A percentile compares a stretch with the other conserved stretches of the same genome.
Evolutionary conservation across 352 stramenopile species (phyloP).

Genomic region (Elongisporangium prolatum): DNA sequence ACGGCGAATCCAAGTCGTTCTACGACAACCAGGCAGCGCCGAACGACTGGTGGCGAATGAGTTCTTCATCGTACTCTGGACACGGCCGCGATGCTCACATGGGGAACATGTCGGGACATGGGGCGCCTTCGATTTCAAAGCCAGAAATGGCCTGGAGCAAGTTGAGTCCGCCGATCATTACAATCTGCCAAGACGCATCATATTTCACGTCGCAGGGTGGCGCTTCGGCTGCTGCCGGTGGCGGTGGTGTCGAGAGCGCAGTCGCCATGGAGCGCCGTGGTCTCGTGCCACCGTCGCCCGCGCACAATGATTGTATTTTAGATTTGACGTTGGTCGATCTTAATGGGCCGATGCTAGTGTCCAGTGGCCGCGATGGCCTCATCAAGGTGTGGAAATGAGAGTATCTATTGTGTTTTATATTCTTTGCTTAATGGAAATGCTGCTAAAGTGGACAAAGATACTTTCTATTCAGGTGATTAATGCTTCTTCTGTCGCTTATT

Average conservation of each 20-base stretch:
- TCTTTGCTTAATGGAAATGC: conserved; percentile 2
- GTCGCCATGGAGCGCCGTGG: conserved; percentile 87
- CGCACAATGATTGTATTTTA: conserved; percentile 93
- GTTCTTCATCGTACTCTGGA: conserved; percentile 30
- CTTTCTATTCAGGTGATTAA: conserved; percentile 9
- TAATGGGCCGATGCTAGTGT: conserved; percentile 89
- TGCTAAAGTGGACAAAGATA: conserved; percentile 3
- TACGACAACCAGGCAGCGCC: conserved; percentile 82
- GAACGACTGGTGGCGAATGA: conserved; percentile 84
- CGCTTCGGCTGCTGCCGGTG: conserved; percentile 34
- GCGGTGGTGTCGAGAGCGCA: conserved; percentile 59
- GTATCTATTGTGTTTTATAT: background rate
- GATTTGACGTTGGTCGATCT: conserved; percentile 94
- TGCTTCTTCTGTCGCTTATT: conserved; percentile 42
- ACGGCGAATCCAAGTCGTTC: conserved; percentile 79
- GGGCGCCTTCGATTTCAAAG: conserved; percentile 54
- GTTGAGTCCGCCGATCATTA: conserved; percentile 76
- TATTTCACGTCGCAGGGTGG: conserved; percentile 51
- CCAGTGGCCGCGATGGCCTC: conserved; percentile 91
- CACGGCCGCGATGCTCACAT: conserved; percentile 13
- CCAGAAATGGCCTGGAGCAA: conserved; percentile 87
- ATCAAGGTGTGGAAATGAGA: conserved; percentile 95
- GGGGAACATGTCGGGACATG: conserved; percentile 23
- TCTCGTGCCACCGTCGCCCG: conserved; percentile 77
- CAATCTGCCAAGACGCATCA: conserved; percentile 81